A percentile compares a stretch with the other conserved stretches of the same genome.
Evolutionary conservation across 768 basidiomycete species (phyloP).

Genomic region (Lactarius hengduanensis): DNA sequence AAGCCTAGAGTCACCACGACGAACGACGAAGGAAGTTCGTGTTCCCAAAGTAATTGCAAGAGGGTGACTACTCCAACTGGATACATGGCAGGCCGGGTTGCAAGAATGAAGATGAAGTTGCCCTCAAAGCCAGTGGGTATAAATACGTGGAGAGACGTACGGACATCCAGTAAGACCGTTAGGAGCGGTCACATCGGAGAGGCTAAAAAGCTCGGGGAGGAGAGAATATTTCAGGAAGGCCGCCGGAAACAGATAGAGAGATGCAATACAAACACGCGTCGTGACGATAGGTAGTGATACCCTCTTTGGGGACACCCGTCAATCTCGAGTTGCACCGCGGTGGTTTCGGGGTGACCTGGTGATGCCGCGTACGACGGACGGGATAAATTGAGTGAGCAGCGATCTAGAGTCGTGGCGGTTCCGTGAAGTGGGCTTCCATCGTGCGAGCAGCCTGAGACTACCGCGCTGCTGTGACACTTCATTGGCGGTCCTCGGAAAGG

Average conservation of each 20-base stretch:
- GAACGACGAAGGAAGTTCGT: conserved; percentile 22
- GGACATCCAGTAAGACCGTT: not conserved
- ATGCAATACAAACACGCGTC: conserved; percentile 15
- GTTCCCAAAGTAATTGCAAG: conserved; percentile 29
- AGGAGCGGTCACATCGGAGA: conserved; percentile 7
- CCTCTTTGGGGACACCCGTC: conserved; percentile 9
- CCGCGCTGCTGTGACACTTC: conserved; percentile 5
- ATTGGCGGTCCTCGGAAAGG: conserved; percentile 12
- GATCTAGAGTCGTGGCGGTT: conserved; percentile 5
- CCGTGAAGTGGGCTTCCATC: conserved; percentile 16
- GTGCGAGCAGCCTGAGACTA: not conserved
- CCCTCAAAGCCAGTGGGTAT: conserved; percentile 1
- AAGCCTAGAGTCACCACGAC: conserved; percentile 32
- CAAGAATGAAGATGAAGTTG: conserved; percentile 7
- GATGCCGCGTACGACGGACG: not conserved
- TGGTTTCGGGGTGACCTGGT: conserved; percentile 1
- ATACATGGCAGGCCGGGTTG: conserved; percentile 37
- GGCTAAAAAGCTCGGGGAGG: conserved; percentile 1
- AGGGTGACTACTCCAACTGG: conserved; percentile 44
- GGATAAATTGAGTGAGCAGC: not conserved
- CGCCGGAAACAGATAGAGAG: conserved; percentile 13
- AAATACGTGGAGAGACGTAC: conserved; percentile 9
- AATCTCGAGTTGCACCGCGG: conserved; percentile 16
- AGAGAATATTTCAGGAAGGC: conserved; percentile 11
- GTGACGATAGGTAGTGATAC: not conserved